These are phyloP conservation scores for Phanerodontia chrysosporium DNA, from an alignment of 768 basidiomycete species.

Conservation along the genomic window DNA sequence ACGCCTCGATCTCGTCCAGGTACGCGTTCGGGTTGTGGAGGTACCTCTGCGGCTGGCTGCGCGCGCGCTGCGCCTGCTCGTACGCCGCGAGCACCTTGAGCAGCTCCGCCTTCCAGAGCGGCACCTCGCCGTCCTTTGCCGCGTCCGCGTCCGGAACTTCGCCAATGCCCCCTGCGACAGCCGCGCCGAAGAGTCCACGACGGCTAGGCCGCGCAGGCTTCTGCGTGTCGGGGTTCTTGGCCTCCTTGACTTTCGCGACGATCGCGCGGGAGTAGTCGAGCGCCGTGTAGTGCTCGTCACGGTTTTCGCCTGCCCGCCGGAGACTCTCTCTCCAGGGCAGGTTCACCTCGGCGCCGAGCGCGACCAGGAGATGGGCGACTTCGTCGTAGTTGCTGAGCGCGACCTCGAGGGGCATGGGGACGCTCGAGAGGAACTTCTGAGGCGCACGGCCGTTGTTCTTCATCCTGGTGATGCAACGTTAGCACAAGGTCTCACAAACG, in stretches of 20 bases:
- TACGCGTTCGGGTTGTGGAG: conserved; percentile 21
- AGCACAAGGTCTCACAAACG: not conserved
- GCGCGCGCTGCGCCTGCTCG: not conserved
- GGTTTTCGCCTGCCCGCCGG: not conserved
- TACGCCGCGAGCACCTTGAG: not conserved
- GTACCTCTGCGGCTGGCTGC: conserved; percentile 10
- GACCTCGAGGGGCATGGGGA: conserved; percentile 22
- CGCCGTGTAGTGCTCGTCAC: not conserved
- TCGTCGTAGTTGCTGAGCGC: conserved; percentile 22
- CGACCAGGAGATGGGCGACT: conserved; percentile 24
- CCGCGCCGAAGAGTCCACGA: too few species aligned
- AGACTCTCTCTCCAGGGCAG: not conserved
- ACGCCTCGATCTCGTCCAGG: conserved; percentile 30
- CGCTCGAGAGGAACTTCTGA: not conserved
- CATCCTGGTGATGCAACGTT: not conserved
- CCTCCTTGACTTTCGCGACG: conserved; percentile 15
- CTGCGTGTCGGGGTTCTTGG: conserved; percentile 4
- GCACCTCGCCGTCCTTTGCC: not conserved
- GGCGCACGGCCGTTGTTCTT: not conserved
- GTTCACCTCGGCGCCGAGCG: conserved; percentile 25
- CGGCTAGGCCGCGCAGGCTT: not conserved
- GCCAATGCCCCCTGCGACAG: not conserved
- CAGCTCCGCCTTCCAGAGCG: conserved; percentile 4
- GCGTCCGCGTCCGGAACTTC: not conserved
- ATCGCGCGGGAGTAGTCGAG: conserved; percentile 23